These are phyloP conservation scores for Neurospora sp. DNA, from an alignment of 2,329 filamentous ascomycete species.

Conservation along the genomic window DNA sequence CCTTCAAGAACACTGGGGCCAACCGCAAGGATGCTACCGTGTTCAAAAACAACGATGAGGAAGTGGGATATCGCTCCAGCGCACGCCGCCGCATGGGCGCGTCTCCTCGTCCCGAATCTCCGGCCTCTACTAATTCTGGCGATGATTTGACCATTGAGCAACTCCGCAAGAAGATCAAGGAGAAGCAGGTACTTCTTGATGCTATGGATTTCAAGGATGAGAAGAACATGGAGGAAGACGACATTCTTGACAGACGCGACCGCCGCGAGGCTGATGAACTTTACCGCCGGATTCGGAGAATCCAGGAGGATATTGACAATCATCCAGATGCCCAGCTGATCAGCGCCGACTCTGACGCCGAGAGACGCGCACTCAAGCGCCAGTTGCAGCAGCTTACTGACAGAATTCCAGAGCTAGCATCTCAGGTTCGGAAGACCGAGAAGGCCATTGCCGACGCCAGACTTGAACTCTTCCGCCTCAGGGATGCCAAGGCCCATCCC, in stretches of 20 bases:
- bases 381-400: constrained; percentile 85
- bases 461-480: constrained; percentile 85
- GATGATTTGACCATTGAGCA: constrained; percentile 84
- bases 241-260: constrained; percentile 81
- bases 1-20: constrained; percentile 56
- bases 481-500: constrained; percentile 86
- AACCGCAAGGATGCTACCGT: constrained; percentile 89
- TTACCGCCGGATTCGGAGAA: constrained; percentile 79
- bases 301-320: constrained; percentile 89
- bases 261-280: constrained; percentile 87
- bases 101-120: constrained; percentile 73
- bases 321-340: constrained; percentile 69
- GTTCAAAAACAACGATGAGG: constrained; percentile 92
- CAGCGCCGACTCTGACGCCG: constrained; percentile 74
- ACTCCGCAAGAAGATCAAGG: constrained; percentile 80
- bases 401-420: constrained; percentile 82
- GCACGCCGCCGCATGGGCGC: constrained; percentile 71
- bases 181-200: constrained; percentile 89
- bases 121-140: constrained; percentile 56
- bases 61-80: constrained; percentile 85
- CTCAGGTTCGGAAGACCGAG: constrained; percentile 82
- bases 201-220: constrained; percentile 96
- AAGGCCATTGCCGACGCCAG: constrained; percentile 86
- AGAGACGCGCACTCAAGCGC: constrained; percentile 74
- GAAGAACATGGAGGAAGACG: constrained; percentile 80